A percentile compares a stretch with the other conserved stretches of the same genome.
These are phyloP conservation scores for Gossypium stocksii DNA, from an alignment of 345 rosid species.

Conservation along the genomic window DNA sequence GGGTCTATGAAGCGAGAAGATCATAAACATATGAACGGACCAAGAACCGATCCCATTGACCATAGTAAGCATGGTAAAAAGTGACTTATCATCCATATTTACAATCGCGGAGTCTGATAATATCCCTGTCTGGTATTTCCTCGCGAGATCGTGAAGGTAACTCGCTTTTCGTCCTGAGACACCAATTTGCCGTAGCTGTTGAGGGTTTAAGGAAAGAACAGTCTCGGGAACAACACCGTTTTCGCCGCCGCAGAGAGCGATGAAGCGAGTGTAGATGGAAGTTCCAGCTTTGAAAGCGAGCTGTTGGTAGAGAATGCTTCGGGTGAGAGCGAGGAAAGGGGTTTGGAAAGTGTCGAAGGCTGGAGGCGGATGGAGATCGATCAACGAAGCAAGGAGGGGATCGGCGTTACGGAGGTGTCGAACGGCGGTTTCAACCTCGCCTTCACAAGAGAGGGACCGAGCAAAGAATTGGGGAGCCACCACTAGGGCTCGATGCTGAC, in stretches of 20 bases:
- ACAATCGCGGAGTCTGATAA: slow-evolving; percentile 75
- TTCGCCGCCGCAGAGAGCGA: slow-evolving; percentile 75
- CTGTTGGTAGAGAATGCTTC: slow-evolving; percentile 90
- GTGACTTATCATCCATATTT: slow-evolving; percentile 89
- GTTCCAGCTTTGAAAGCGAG: slow-evolving; percentile 81
- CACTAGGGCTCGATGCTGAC: slow-evolving; percentile 35
- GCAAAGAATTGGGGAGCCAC: slow-evolving; percentile 43
- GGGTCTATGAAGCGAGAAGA: slow-evolving; percentile 88
- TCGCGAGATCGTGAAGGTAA: slow-evolving; percentile 88
- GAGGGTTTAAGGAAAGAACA: slow-evolving; percentile 59
- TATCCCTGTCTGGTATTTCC: slow-evolving; percentile 86
- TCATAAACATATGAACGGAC: slow-evolving; percentile 99
- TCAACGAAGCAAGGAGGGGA: slow-evolving; percentile 62
- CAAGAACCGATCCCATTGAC: slow-evolving; percentile 97
- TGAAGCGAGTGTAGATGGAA: slow-evolving; percentile 83
- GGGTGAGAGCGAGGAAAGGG: slow-evolving; percentile 80
- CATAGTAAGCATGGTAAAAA: slow-evolving; percentile 95
- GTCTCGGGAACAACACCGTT: slow-evolving; percentile 63
- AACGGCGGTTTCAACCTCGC: slow-evolving; percentile 77
- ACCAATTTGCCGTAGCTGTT: slow-evolving; percentile 84
- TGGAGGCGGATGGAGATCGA: slow-evolving; percentile 69
- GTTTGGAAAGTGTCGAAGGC: slow-evolving; percentile 69
- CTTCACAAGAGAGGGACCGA: slow-evolving; percentile 72
- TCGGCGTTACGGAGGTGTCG: slow-evolving; percentile 70
- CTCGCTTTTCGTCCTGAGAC: slow-evolving; percentile 90